Evolutionary conservation across 1,139 yeast genomes (phyloP).

Genomic region (Candida sp.): DNA sequence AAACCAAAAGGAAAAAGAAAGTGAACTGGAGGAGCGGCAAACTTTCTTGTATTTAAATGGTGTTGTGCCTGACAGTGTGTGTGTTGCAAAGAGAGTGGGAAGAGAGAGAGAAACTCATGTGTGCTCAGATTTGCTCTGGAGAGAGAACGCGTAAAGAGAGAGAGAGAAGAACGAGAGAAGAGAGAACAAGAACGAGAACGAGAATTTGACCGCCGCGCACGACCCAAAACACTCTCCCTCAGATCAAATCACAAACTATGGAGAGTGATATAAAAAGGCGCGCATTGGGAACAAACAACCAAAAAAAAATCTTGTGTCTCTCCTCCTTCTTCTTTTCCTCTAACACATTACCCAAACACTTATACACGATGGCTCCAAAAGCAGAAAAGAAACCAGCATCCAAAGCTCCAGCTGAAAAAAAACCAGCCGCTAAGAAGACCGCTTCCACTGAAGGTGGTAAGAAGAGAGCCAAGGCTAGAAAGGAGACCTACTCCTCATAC

Average conservation of each 20-base stretch:
- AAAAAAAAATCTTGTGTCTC: not conserved
- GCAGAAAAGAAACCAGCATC: conserved; percentile 99
- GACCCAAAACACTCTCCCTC: not conserved
- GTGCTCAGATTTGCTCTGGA: conserved; percentile 4
- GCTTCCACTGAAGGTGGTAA: conserved; percentile 78
- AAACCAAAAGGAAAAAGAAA: not conserved
- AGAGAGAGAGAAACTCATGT: not conserved
- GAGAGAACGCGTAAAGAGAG: not conserved
- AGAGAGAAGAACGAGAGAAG: not conserved
- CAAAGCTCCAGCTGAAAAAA: conserved; percentile 98
- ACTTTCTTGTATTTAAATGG: conserved; percentile 1
- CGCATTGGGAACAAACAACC: not conserved
- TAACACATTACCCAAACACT: conserved; percentile 13
- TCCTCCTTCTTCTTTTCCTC: conserved; percentile 4
- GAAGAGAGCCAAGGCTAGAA: conserved; percentile 97
- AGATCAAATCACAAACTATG: not conserved
- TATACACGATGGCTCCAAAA: conserved; percentile 84
- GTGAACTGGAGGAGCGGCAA: not conserved
- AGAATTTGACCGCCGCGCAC: not conserved
- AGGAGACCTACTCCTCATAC: conserved; percentile 98
- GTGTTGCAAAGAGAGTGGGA: not conserved
- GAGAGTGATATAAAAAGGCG: not conserved
- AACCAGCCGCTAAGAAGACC: conserved; percentile 96
- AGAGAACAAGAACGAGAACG: not conserved
- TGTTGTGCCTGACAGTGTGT: too few species aligned